Percentiles rank a stretch among this genome's conserved stretches.
Conservation (phyloP, 1,284 basidiomycete genomes). For the Schizopora paradoxa region DNA sequence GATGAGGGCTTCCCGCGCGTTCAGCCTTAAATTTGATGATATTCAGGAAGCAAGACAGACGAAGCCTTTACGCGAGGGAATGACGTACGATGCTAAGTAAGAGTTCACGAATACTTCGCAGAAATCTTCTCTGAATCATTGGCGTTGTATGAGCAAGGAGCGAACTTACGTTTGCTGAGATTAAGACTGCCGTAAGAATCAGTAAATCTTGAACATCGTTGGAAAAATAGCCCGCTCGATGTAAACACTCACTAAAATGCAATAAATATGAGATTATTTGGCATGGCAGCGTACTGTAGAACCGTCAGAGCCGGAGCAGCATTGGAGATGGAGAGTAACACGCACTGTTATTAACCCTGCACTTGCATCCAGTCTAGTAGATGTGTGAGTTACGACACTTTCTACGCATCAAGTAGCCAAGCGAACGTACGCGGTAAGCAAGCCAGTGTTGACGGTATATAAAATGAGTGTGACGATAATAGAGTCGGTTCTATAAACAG, state of each 20-base stretch:
- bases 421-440: slow-evolving; percentile 9
- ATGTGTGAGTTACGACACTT: slow-evolving; percentile 20
- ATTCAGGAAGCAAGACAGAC: neutral
- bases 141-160: neutral
- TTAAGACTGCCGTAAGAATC: slow-evolving; percentile 21
- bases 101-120: slow-evolving; percentile 36
- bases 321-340: neutral
- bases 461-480: slow-evolving; percentile 31
- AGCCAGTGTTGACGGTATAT: slow-evolving; percentile 36
- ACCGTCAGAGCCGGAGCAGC: neutral
- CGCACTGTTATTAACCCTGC: slow-evolving; percentile 32
- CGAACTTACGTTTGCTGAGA: slow-evolving; percentile 31
- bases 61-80: too few species aligned
- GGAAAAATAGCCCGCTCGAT: too few species aligned
- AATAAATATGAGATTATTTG: slow-evolving; percentile 34
- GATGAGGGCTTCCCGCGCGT: slow-evolving; percentile 30
- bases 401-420: slow-evolving; percentile 16
- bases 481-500: slow-evolving; percentile 30
- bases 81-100: slow-evolving; percentile 28
- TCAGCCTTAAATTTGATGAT: slow-evolving; percentile 20
- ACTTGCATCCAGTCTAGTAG: slow-evolving; percentile 28
- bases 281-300: slow-evolving; percentile 33
- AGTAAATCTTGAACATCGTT: neutral
- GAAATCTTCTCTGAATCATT: neutral
- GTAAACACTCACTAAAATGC: slow-evolving; percentile 25